phyloP scores from a whole-genome alignment of 1,284 basidiomycete genomes.

The Leccinum huronense region DNA sequence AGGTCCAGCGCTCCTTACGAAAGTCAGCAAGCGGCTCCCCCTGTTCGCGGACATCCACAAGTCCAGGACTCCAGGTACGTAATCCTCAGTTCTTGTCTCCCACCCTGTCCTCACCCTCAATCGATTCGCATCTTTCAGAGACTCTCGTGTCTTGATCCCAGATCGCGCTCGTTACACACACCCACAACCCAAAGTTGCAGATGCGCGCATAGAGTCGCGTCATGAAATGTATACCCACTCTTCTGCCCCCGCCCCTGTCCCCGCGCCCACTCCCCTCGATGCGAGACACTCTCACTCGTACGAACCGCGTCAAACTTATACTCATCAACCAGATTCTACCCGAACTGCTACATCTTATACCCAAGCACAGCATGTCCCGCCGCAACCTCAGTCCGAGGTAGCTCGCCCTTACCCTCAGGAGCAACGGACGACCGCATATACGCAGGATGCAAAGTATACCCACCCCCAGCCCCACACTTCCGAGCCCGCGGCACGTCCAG shows the following conservation, averaged over 20 bases:
- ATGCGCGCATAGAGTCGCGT: slow-evolving; percentile 30
- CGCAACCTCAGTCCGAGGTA: slow-evolving; percentile 22
- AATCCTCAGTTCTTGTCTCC: neutral
- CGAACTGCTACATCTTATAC: slow-evolving; percentile 27
- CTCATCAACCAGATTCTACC: slow-evolving; percentile 26
- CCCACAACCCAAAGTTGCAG: slow-evolving; percentile 23
- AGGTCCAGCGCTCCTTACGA: slow-evolving; percentile 25
- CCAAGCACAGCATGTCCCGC: slow-evolving; percentile 20
- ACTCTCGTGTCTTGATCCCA: slow-evolving; percentile 23
- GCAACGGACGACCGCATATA: slow-evolving; percentile 26
- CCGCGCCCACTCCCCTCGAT: slow-evolving; percentile 22
- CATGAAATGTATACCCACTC: slow-evolving; percentile 30
- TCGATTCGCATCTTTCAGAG: slow-evolving; percentile 23
- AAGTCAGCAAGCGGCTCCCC: slow-evolving; percentile 11
- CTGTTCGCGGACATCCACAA: slow-evolving; percentile 24
- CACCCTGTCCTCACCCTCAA: slow-evolving; percentile 3
- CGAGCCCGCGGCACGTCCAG: slow-evolving; percentile 21
- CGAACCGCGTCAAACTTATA: slow-evolving; percentile 23
- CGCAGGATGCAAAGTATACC: slow-evolving; percentile 27
- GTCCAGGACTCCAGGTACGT: slow-evolving; percentile 30
- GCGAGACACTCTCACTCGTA: slow-evolving; percentile 28
- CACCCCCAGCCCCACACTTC: slow-evolving; percentile 24
- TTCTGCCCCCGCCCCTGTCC: slow-evolving; percentile 16
- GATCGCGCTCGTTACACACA: slow-evolving; percentile 30
- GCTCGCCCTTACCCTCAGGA: slow-evolving; percentile 25